phyloP scores from a whole-genome alignment of 257 asterid genomes.

The Avicennia marina region DNA sequence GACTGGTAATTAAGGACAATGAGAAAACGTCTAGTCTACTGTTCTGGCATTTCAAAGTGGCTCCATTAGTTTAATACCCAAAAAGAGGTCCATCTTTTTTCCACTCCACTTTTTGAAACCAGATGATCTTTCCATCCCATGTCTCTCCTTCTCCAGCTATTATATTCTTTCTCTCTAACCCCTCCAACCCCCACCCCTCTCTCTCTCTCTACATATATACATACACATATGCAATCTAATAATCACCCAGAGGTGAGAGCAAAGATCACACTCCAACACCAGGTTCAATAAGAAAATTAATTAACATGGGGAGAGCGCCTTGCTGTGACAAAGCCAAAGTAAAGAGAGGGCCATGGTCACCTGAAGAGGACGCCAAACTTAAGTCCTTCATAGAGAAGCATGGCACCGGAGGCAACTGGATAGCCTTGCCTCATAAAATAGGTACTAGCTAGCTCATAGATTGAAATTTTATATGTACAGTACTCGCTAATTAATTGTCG shows the following conservation, averaged over 20 bases:
- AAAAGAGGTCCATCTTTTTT: conserved; percentile 24
- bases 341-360: conserved; percentile 37
- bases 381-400: conserved; percentile 26
- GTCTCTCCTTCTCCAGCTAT: conserved; percentile 41
- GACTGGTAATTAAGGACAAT: conserved; percentile 34
- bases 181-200: too few species aligned
- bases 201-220: too few species aligned
- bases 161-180: conserved; percentile 18
- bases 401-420: conserved; percentile 44
- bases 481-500: too few species aligned
- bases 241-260: too few species aligned
- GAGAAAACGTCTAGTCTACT: conserved; percentile 32
- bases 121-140: conserved; percentile 25
- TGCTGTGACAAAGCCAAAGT: conserved; percentile 43
- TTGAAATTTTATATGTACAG: too few species aligned
- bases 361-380: conserved; percentile 36
- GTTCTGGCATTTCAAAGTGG: conserved; percentile 29
- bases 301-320: conserved; percentile 54
- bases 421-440: conserved; percentile 31
- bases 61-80: conserved; percentile 24
- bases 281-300: too few species aligned
- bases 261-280: too few species aligned
- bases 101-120: conserved; percentile 30
- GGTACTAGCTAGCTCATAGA: conserved; percentile 7
- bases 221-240: too few species aligned